Percentiles rank a stretch among this genome's conserved stretches.
Conservation (phyloP, 1,284 basidiomycete species). For the Takashimella tepidaria region DNA sequence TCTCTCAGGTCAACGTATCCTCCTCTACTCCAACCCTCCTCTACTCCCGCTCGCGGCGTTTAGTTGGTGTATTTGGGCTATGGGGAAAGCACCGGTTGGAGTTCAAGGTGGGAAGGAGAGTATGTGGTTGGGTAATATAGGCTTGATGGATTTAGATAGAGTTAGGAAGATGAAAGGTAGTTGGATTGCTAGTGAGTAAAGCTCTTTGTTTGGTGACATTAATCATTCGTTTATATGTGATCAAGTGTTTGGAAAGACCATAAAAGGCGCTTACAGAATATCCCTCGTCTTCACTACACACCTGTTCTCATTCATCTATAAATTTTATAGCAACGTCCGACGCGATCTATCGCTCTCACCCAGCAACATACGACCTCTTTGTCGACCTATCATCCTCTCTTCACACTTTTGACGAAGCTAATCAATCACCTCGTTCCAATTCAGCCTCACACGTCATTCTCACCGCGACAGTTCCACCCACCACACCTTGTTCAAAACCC, state of each 20-base stretch:
- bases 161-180: conserved; percentile 29
- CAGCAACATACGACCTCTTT: conserved; percentile 37
- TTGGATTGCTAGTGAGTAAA: conserved; percentile 43
- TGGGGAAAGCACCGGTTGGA: conserved; percentile 28
- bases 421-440: conserved; percentile 4
- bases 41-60: conserved; percentile 35
- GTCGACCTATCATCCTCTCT: conserved; percentile 36
- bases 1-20: conserved; percentile 34
- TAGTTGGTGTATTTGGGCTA: conserved; percentile 39
- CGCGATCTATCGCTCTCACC: conserved; percentile 36
- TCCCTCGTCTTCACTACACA: too few relatives aligned
- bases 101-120: conserved; percentile 13
- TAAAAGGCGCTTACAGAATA: too few relatives aligned
- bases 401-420: conserved; percentile 7
- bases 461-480: not conserved
- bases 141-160: conserved; percentile 36
- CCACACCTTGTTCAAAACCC: not conserved
- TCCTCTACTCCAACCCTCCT: conserved; percentile 41
- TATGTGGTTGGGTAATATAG: conserved; percentile 37
- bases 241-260: too few relatives aligned
- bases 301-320: too few relatives aligned
- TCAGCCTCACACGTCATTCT: conserved; percentile 3
- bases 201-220: too few relatives aligned
- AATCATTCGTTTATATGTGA: too few relatives aligned
- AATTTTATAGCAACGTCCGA: conserved; percentile 40